Base-by-base conservation (phyloP, 2,329 filamentous ascomycete genomes). In the Chaetomium olivaceum region DNA sequence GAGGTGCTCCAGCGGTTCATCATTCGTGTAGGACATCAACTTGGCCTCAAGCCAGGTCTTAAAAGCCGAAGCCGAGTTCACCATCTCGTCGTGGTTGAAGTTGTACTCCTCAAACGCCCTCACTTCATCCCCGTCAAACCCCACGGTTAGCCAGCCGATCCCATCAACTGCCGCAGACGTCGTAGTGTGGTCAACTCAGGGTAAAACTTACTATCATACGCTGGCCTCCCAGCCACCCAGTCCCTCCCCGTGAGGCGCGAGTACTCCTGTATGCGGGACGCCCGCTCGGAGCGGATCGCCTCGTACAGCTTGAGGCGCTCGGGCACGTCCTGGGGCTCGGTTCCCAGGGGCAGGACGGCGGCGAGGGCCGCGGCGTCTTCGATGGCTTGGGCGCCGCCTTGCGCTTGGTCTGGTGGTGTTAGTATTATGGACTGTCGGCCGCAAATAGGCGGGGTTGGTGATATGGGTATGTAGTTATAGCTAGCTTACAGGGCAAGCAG, bases 281-380 rank as follows among this genome's bases (percentile, higher is more conserved):
- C 70, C 19, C 89, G 81, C 27, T 83, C 81, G 50, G 85, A 82
- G 7, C 89, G 79, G 58, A 85, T 83, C 43, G 82, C 77, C 65
- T 89, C 78, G 70, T 89, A 90, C 0, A 91, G 76, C 61, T 79
- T 78, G 8, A 91, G 76, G 0, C 88, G 80, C 8, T 84, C 82
- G 0, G 82, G 76, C 0, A 91, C 76, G 0, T 87, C 83, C 0
- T 77, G 73, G 0, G 73, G 67, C 0, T 72, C 63, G 0, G 82
- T 83, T 0, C 81, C 82, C 0, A 70, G 68, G 0, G 82, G 81
- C 0, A 91, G 77, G 7, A 91, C 78, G 1, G 83, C 82, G 0
- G 80, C 82, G 0, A 91, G 73, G 0, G 87, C 82, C 0, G 83
- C 84, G 0, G 83, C 88, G 67, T 91, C 89, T 72, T 91, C 89